Percentiles rank a stretch among this genome's conserved stretches.
Conservation (phyloP, 306 rosid genomes). For the Coriaria nepalensis region DNA sequence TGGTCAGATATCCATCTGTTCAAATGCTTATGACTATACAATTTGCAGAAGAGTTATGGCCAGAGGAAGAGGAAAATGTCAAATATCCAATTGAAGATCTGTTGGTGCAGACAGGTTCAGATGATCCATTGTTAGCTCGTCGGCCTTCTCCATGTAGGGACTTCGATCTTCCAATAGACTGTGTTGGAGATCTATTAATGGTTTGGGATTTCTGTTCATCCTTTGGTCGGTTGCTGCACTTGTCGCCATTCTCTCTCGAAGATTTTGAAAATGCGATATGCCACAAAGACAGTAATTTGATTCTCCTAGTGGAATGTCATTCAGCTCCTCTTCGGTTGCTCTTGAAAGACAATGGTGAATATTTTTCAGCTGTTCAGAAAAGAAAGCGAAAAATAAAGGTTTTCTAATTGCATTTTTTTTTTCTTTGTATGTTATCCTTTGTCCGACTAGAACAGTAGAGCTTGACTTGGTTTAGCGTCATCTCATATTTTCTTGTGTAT, state of each 20-base stretch:
- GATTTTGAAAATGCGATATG: slow-evolving; percentile 79
- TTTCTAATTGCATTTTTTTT: slow-evolving; percentile 11
- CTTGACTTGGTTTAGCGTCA: background rate
- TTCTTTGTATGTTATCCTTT: slow-evolving; percentile 8
- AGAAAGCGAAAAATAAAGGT: slow-evolving; percentile 55
- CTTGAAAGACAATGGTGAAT: slow-evolving; percentile 40
- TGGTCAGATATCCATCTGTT: slow-evolving; percentile 4
- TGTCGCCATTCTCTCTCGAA: slow-evolving; percentile 71
- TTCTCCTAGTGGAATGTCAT: slow-evolving; percentile 85
- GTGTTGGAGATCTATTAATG: slow-evolving; percentile 77
- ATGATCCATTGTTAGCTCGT: slow-evolving; percentile 60
- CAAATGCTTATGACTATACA: slow-evolving; percentile 6
- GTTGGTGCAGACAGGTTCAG: slow-evolving; percentile 60
- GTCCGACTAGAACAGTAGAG: background rate
- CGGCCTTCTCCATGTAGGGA: slow-evolving; percentile 68
- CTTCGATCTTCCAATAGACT: slow-evolving; percentile 57
- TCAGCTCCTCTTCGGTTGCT: slow-evolving; percentile 73
- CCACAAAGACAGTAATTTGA: slow-evolving; percentile 60
- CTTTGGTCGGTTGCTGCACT: slow-evolving; percentile 50
- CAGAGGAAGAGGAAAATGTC: slow-evolving; percentile 36
- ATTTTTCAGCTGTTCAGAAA: slow-evolving; percentile 32
- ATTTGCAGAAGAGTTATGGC: slow-evolving; percentile 35
- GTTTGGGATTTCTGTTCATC: slow-evolving; percentile 86
- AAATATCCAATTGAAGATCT: slow-evolving; percentile 93
- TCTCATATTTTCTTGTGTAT: background rate